These are phyloP conservation scores for Magnaporthiopsis poae DNA, from an alignment of 2,329 filamentous ascomycete species.

Conservation along the genomic window DNA sequence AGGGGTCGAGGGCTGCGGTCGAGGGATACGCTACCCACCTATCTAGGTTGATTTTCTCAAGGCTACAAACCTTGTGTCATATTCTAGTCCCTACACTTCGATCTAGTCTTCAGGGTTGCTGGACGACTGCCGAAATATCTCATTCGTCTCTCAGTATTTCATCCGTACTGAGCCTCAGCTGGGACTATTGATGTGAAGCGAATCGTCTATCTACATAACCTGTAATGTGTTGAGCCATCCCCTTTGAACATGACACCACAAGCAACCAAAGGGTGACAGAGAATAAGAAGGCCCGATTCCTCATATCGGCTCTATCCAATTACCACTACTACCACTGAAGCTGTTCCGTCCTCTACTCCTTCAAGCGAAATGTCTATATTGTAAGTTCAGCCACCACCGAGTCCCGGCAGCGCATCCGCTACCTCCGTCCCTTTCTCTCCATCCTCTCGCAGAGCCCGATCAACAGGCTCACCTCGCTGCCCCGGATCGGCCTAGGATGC, in stretches of 20 bases:
- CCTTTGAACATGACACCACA: background rate
- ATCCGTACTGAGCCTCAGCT: background rate
- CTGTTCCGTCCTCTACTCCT: background rate
- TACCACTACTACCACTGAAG: background rate
- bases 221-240: background rate
- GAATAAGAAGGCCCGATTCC: background rate
- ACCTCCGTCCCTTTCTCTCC: background rate
- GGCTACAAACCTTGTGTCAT: background rate
- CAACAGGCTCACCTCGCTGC: slow-evolving; percentile 16
- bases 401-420: background rate
- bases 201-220: background rate
- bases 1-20: background rate
- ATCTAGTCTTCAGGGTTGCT: background rate
- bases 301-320: background rate
- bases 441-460: slow-evolving; percentile 10
- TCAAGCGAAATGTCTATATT: background rate
- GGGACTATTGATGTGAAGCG: background rate
- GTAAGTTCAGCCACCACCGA: background rate
- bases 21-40: no score
- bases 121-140: background rate
- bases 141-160: background rate
- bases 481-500: slow-evolving; percentile 21
- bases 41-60: no score
- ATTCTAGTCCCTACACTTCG: background rate
- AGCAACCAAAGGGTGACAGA: background rate